Evolutionary conservation across 2,329 filamentous ascomycete genomes (phyloP), one percentile per base, ranked within the genome.

Genomic region (Aspergillus sp.): DNA sequence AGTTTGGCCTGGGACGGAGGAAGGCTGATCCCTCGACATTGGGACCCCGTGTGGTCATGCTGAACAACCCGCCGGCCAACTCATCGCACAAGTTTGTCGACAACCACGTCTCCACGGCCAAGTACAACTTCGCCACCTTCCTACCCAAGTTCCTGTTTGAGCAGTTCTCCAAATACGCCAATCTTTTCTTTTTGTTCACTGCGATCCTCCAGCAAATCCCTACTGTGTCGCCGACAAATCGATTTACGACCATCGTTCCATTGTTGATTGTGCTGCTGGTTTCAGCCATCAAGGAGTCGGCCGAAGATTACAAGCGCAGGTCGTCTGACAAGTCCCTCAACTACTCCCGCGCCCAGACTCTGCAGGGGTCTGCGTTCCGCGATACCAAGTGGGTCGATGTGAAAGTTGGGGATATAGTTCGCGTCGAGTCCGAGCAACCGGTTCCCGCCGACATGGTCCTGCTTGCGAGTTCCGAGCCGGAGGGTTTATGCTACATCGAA

Each of bases 151-250:
- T 98, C 63, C 70, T 98, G 35, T 86, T 89, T 59, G 91, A 98
- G 61, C 91, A 98, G 58, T 98, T 98, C 65, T 95, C 88, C 40
- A 98, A 95, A 69, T 94, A 95, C 62, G 91, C 91, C 68, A 98
- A 98, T 64, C 64, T 98, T 53, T 98, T 98, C 70, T 98, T 98
- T 82, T 75, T 98, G 57, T 96, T 98, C 61, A 98, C 91, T 24
- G 88, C 91, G 11, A 80, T 77, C 25, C 67, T 98, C 28, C 91
- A 98, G 66, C 91, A 98, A 60, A 94, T 98, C 40, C 91, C 91
- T 14, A 80, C 82, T 44, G 80, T 98, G 40, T 94, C 88, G 20
- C 91, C 93, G 5, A 98, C 91, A 7, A 96, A 95, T 64, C 75
- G 72, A 60, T 98, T 88, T 56, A 98, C 91, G 4, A 98, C 93